phyloP scores from a whole-genome alignment of 2,329 filamentous ascomycete species.

The Monosporascus sp. region DNA sequence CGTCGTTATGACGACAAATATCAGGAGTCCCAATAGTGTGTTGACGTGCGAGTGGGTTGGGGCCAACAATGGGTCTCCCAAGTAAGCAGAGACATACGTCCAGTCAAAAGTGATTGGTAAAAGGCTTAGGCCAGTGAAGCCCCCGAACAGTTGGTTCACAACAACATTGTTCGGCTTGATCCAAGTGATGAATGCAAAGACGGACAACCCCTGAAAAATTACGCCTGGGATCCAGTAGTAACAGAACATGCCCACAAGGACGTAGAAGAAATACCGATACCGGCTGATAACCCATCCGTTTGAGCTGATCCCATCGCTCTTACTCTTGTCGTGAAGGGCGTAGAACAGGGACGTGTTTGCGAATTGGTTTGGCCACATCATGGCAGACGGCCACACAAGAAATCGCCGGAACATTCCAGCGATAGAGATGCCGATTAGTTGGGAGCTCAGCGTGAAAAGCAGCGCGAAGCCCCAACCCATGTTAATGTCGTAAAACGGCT shows the following conservation, averaged over 20 bases:
- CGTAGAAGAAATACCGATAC: conserved; percentile 40
- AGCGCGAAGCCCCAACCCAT: conserved; percentile 44
- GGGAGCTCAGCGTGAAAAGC: conserved; percentile 42
- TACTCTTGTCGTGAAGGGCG: conserved; percentile 35
- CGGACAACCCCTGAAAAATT: conserved; percentile 42
- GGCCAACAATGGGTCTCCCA: conserved; percentile 28
- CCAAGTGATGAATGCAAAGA: conserved; percentile 43
- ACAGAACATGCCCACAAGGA: conserved; percentile 35
- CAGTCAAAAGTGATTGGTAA: conserved; percentile 42
- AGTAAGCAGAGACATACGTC: conserved; percentile 31
- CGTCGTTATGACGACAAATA: conserved; percentile 37
- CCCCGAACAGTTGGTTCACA: conserved; percentile 46
- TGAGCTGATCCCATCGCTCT: conserved; percentile 32
- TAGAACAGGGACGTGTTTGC: conserved; percentile 43
- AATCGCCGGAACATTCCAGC: conserved; percentile 45
- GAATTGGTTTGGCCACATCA: conserved; percentile 46
- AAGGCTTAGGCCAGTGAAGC: conserved; percentile 33
- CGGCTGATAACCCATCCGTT: conserved; percentile 40
- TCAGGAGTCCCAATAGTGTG: conserved; percentile 34
- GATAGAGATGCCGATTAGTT: conserved; percentile 47
- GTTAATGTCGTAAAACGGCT: conserved; percentile 35
- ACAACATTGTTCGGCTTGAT: conserved; percentile 40
- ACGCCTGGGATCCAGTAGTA: conserved; percentile 52
- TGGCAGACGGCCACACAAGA: conserved; percentile 41
- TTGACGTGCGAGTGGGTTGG: conserved; percentile 35